phyloP scores from a whole-genome alignment of 139 green algal genomes.

The Zygnema circumcarinatum region DNA sequence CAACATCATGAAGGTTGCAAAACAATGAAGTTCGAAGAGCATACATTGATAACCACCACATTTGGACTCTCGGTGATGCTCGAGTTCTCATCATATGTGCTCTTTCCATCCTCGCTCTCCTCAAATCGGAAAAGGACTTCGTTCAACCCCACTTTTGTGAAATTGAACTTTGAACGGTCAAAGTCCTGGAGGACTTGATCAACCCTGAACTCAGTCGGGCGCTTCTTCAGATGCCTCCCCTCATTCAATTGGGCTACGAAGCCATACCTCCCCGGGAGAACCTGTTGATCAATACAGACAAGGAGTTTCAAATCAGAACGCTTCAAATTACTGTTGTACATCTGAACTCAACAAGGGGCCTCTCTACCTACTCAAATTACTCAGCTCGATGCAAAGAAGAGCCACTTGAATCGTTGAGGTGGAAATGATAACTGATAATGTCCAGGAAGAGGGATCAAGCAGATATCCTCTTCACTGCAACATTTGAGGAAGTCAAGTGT shows the following conservation, averaged over 20 bases:
- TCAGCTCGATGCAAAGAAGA: slow-evolving; percentile 12
- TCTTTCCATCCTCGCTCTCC: slow-evolving; percentile 17
- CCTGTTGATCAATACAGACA: slow-evolving; percentile 21
- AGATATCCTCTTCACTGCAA: neutral
- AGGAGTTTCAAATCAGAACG: slow-evolving; percentile 22
- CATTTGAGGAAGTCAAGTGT: neutral
- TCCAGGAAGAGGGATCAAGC: neutral
- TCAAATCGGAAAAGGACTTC: slow-evolving; percentile 94
- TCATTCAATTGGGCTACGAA: slow-evolving; percentile 97
- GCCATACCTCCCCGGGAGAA: slow-evolving; percentile 79
- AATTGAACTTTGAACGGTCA: slow-evolving; percentile 96
- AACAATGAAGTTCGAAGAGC: neutral
- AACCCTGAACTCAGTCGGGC: slow-evolving; percentile 93
- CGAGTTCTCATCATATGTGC: slow-evolving; percentile 45
- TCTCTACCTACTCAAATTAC: slow-evolving; percentile 22
- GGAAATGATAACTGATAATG: too few species aligned
- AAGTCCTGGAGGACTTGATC: slow-evolving; percentile 91
- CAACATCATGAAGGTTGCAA: too few species aligned
- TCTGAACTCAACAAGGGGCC: neutral
- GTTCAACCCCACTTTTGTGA: slow-evolving; percentile 87
- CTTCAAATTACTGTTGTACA: slow-evolving; percentile 8
- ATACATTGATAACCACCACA: slow-evolving; percentile 96
- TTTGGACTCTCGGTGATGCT: slow-evolving; percentile 68
- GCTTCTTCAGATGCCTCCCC: slow-evolving; percentile 92
- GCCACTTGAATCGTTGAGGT: too few species aligned